Base-by-base conservation (phyloP, 2,329 filamentous ascomycete genomes). In the Cytospora schulzeri region DNA sequence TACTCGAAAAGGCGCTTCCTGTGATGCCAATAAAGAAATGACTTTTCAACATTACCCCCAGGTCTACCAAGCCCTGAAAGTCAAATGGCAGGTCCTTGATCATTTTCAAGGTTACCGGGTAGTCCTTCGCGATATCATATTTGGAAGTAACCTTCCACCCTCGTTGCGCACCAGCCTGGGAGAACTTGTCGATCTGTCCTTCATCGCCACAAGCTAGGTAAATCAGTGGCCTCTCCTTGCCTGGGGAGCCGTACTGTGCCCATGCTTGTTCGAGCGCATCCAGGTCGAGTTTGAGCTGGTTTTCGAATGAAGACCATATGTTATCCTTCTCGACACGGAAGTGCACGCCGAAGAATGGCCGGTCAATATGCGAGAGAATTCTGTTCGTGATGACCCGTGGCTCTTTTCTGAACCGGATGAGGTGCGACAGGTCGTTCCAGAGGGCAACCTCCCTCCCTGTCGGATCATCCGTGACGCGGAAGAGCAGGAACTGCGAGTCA, bases 81-180 rank as follows among this genome's bases (percentile, higher is more conserved):
- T 74, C 72, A 58, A 73, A 74, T 4, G 71, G 62, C 12, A 74
- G 55, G 12, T 57, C 63, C 31, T 70, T 68, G 17, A 74, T 70
- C 57, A 59, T 64, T 51, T 63, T 57, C 5, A 70, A 38, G 0
- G 71, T 70, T 0, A 68, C 57, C 9, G 60, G 33, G 57, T 73
- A 69, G 11, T 64, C 57, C 14, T 58, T 50, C 2, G 70, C 71
- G 3, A 77, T 63, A 6, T 61, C 66, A 70, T 73, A 77, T 62
- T 77, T 77, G 64, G 76, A 71, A 7, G 71, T 75, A 3, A 76
- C 74, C 2, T 71, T 69, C 75, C 75, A 77, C 7, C 75, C 75
- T 38, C 74, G 70, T 29, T 58, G 68, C 14, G 66, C 68, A 1
- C 71, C 75, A 0, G 73, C 75, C 6, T 60, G 64, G 0, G 68